Conservation (phyloP, 116 monocot genomes). For the Posidonia oceanica region DNA sequence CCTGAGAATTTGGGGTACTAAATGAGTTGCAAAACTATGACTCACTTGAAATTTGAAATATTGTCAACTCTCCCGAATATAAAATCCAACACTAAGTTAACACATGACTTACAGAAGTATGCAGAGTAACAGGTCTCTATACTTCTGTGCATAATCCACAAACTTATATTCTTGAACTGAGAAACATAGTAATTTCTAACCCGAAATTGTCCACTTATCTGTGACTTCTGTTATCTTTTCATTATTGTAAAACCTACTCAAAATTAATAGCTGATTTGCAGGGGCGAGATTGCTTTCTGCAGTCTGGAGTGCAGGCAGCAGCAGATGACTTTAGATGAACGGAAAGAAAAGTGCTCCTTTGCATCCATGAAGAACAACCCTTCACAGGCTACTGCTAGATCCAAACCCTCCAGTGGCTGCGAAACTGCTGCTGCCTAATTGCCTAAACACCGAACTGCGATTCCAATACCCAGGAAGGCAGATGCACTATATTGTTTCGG, state of each 20-base stretch:
- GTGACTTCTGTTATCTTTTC: not conserved
- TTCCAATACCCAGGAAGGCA: not conserved
- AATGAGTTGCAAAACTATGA: too few species aligned
- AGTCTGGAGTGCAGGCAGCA: conserved; percentile 60
- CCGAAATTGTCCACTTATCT: not conserved
- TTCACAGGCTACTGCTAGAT: not conserved
- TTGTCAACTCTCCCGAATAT: too few species aligned
- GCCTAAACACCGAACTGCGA: conserved; percentile 8
- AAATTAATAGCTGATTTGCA: not conserved
- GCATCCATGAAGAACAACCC: conserved; percentile 20
- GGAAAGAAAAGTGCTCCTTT: conserved; percentile 31
- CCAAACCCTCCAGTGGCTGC: conserved; percentile 15
- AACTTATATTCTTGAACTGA: too few species aligned
- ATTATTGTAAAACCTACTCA: too few species aligned
- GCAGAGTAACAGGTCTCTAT: too few species aligned
- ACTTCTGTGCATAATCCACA: too few species aligned
- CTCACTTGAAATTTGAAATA: too few species aligned
- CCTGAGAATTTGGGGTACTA: too few species aligned
- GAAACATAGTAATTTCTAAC: too few species aligned
- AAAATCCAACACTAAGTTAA: too few species aligned
- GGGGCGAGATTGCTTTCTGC: conserved; percentile 66
- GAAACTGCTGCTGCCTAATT: conserved; percentile 21
- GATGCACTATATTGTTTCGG: not conserved
- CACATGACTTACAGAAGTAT: too few species aligned
- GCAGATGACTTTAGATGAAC: conserved; percentile 48